Conservation (phyloP, 345 rosid genomes). For the Carallia brachiata region DNA sequence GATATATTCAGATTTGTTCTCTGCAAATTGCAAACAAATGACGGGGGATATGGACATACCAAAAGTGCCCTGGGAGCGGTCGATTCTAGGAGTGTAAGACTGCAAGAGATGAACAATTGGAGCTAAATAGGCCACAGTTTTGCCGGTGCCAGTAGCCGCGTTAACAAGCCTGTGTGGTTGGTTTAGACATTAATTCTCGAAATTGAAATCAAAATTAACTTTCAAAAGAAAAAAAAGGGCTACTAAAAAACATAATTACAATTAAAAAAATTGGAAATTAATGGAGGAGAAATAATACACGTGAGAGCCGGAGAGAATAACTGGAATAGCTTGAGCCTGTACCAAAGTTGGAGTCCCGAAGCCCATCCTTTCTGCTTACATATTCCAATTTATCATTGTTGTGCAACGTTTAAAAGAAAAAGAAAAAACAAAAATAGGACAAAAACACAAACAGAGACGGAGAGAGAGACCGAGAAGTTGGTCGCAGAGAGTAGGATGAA, state of each 20-base stretch:
- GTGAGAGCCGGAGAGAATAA: slow-evolving; percentile 86
- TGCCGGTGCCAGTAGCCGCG: slow-evolving; percentile 94
- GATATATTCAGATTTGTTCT: background rate
- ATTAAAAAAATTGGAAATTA: background rate
- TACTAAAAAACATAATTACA: background rate
- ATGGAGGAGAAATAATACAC: slow-evolving; percentile 56
- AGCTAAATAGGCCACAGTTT: slow-evolving; percentile 87
- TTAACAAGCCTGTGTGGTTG: slow-evolving; percentile 71
- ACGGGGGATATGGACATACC: slow-evolving; percentile 42
- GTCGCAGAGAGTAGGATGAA: slow-evolving; percentile 51
- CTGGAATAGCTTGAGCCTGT: slow-evolving; percentile 93
- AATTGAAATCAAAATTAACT: slow-evolving; percentile 15
- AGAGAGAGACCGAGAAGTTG: slow-evolving; percentile 51
- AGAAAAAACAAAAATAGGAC: background rate
- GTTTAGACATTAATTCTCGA: too few relatives aligned
- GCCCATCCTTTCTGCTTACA: slow-evolving; percentile 67
- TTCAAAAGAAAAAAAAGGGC: background rate
- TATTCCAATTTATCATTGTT: background rate
- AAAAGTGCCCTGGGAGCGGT: slow-evolving; percentile 75
- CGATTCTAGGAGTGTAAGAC: slow-evolving; percentile 52
- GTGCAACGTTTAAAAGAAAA: background rate
- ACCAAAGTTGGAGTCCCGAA: slow-evolving; percentile 78
- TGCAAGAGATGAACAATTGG: slow-evolving; percentile 86
- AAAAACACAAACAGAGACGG: background rate
- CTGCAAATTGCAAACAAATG: background rate